Base-by-base conservation (phyloP, 1,284 basidiomycete species). In the Ceratobasidium sp. region DNA sequence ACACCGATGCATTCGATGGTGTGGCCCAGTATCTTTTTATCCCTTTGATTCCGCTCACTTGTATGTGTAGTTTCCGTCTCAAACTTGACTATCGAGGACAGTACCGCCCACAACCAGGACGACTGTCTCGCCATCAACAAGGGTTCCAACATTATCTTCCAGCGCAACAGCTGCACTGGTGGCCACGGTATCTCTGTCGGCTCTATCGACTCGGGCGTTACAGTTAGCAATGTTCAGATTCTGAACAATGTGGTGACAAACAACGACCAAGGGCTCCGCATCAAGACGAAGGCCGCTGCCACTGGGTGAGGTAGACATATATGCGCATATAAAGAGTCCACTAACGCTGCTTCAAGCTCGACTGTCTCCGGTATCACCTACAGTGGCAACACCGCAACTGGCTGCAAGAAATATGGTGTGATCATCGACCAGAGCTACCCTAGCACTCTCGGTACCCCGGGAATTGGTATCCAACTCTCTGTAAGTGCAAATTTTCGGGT, bases 1-100 rank as follows among this genome's bases (percentile, higher is more conserved):
- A 78, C 65, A 91, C 89, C 0, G 73, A 76, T 51, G 74, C 59
- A 13, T 73, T 76, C 56, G 67, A 78, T 65, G 74, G 70, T 74
- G 52, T n/a, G 59, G 34, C 11, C 32, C 3, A 77, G 69, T n/a
- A 54, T 34, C 17, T 70, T 67, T 25, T 17, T 2, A n/a, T 22
- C 7, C n/a, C 19, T 19, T 17, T 46, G 2, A 8, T 32, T 40
- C 25, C 4, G 62, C 59, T 64, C 25, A 64, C 15, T 32, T 22
- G 37, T 5, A 76, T 52, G 78, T 25, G 52, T 66, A 65, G 51
- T 29, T 9, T 66, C 75, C 56, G 76, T 69, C 29, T 77, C 69
- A 19, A 64, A 77, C 25, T 32, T 78, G 11, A 79, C 71, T 7
- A 76, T 78, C 61, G 61, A 76, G 19, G 78, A 73, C 46, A 78